Percentiles rank a stretch among this genome's conserved stretches.
phyloP scores from a whole-genome alignment of 176 grass and related monocot genomes.

The Phyllostachys edulis region DNA sequence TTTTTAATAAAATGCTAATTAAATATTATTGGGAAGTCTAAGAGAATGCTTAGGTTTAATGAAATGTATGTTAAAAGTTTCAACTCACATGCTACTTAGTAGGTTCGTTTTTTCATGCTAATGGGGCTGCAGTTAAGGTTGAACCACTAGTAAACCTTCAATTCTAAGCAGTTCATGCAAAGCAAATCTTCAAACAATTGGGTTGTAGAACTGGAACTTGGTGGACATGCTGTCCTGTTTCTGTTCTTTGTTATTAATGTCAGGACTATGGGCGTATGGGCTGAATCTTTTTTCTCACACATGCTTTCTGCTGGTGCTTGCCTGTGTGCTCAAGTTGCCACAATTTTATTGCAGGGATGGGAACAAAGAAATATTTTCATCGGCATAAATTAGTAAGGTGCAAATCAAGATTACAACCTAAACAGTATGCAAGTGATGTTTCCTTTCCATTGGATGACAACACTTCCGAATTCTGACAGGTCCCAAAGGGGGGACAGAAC shows the following conservation, averaged over 20 bases:
- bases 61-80: not conserved
- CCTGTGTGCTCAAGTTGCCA: not conserved
- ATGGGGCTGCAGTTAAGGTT: not conserved
- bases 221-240: not conserved
- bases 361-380: not conserved
- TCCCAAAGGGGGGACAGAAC: not conserved
- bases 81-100: not conserved
- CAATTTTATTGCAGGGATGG: not conserved
- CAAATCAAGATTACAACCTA: conserved; percentile 5
- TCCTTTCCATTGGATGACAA: not conserved
- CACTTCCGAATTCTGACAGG: not conserved
- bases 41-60: not conserved
- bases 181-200: not conserved
- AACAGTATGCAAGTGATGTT: not conserved
- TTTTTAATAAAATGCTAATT: too few relatives aligned
- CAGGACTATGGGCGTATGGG: not conserved
- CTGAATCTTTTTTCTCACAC: not conserved
- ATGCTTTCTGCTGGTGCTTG: not conserved
- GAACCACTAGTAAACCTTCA: conserved; percentile 1
- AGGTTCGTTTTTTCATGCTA: not conserved
- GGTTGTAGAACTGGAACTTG: not conserved
- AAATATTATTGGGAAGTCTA: too few relatives aligned
- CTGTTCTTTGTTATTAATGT: not conserved
- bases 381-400: not conserved
- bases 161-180: not conserved